phyloP scores from a whole-genome alignment of 257 asterid species.

The Cinchona pubescens region DNA sequence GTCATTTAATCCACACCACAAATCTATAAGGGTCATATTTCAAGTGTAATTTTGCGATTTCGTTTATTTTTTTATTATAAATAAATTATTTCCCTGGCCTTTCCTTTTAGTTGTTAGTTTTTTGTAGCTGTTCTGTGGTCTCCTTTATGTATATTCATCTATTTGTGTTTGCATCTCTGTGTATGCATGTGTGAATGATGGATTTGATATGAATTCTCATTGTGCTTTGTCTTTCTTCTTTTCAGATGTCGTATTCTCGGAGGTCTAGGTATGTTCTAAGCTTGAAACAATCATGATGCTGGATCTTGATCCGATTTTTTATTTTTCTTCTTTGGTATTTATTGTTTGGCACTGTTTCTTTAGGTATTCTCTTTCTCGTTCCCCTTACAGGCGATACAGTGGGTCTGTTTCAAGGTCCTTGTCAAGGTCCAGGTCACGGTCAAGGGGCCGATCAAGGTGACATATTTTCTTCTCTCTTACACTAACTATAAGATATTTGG shows the following conservation, averaged over 20 bases:
- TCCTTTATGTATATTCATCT: too few relatives aligned
- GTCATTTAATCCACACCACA: too few relatives aligned
- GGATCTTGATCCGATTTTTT: too few relatives aligned
- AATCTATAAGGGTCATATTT: too few relatives aligned
- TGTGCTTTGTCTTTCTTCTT: neutral
- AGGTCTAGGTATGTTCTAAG: slow-evolving; percentile 57
- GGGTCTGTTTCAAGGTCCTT: slow-evolving; percentile 57
- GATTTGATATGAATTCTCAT: neutral
- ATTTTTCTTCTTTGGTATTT: neutral
- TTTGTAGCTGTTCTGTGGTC: neutral
- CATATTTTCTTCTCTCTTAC: neutral
- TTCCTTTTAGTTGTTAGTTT: too few relatives aligned
- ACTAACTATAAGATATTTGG: neutral
- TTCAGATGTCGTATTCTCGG: slow-evolving; percentile 78
- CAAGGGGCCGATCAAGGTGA: slow-evolving; percentile 83
- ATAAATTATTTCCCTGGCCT: too few relatives aligned
- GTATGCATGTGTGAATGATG: neutral
- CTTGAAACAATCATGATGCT: neutral
- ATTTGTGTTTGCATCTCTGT: neutral
- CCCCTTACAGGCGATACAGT: slow-evolving; percentile 36
- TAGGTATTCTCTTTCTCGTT: slow-evolving; percentile 65
- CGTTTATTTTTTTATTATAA: too few relatives aligned
- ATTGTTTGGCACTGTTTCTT: neutral
- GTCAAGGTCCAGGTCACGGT: too few relatives aligned
- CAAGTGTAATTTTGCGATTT: too few relatives aligned